Conservation (phyloP, 2,329 filamentous ascomycete genomes). For the Helotiales sp. region DNA sequence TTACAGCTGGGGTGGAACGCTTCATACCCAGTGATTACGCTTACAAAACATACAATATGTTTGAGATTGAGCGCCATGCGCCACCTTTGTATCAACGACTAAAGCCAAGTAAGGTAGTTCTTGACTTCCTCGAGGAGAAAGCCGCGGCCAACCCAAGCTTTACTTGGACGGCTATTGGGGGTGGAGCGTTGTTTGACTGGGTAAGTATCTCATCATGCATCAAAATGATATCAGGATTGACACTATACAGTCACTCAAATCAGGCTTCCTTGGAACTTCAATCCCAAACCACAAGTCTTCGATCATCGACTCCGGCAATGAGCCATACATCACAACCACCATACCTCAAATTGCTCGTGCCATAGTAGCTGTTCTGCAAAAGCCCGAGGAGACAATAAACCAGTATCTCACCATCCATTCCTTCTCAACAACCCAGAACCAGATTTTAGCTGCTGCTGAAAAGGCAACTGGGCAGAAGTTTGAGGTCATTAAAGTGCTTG, state of each 20-base stretch:
- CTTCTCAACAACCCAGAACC: conserved; percentile 36
- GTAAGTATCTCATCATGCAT: neutral
- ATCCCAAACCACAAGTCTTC: conserved; percentile 48
- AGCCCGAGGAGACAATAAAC: conserved; percentile 35
- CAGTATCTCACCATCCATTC: conserved; percentile 35
- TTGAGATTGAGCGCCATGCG: conserved; percentile 5
- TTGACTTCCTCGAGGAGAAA: conserved; percentile 12
- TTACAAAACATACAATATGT: conserved; percentile 29
- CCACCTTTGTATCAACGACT: neutral
- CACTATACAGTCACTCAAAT: conserved; percentile 16
- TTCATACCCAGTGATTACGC: conserved; percentile 61
- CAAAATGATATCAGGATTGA: neutral
- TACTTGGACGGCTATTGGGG: conserved; percentile 37
- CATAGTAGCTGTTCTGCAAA: conserved; percentile 37
- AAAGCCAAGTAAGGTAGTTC: conserved; percentile 3
- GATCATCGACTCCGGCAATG: conserved; percentile 35
- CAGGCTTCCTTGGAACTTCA: conserved; percentile 53
- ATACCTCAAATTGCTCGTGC: conserved; percentile 35
- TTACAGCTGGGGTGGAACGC: conserved; percentile 55
- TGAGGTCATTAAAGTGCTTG: conserved; percentile 17
- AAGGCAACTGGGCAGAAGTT: conserved; percentile 34
- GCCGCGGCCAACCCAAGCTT: conserved; percentile 17
- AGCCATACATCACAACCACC: conserved; percentile 18
- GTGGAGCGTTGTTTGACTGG: conserved; percentile 29
- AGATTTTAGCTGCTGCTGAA: conserved; percentile 33